These are phyloP conservation scores for Calcarisporium arbuscula DNA, from an alignment of 2,329 filamentous ascomycete genomes.

Conservation along the genomic window DNA sequence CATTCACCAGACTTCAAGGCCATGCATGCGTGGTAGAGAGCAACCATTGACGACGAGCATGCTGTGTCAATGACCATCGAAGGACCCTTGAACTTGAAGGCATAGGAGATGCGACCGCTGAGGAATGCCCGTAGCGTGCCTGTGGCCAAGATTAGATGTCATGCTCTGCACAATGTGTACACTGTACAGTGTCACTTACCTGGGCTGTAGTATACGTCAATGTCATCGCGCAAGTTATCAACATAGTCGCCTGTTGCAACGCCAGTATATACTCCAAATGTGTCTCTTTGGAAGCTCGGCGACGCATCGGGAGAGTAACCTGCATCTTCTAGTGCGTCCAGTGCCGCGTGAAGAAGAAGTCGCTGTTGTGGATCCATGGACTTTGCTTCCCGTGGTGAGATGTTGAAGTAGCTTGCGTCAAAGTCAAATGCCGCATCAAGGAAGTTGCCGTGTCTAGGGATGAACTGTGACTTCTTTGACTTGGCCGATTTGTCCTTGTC, in stretches of 20 bases:
- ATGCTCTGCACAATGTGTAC: not conserved
- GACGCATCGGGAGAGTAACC: too few relatives aligned
- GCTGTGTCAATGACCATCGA: too few relatives aligned
- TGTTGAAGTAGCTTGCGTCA: conserved; percentile 63
- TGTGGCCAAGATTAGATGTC: not conserved
- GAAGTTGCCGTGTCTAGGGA: too few relatives aligned
- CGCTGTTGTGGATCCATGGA: conserved; percentile 43
- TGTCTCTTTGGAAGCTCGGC: too few relatives aligned
- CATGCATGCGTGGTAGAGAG: conserved; percentile 4
- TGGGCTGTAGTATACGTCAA: too few relatives aligned
- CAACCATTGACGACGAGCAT: conserved; percentile 5
- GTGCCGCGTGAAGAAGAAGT: not conserved
- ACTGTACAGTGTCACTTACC: not conserved
- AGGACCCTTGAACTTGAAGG: too few relatives aligned
- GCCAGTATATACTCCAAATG: conserved; percentile 23
- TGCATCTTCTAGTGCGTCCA: conserved; percentile 6
- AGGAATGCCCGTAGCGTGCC: too few relatives aligned
- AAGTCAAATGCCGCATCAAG: conserved; percentile 59
- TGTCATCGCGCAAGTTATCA: too few relatives aligned
- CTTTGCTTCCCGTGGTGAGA: conserved; percentile 61
- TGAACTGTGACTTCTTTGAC: too few relatives aligned
- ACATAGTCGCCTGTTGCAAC: conserved; percentile 15
- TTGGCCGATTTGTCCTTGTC: too few relatives aligned
- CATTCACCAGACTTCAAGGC: conserved; percentile 36
- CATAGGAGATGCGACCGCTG: too few relatives aligned